Base-by-base conservation (phyloP, 306 rosid species). In the Macrotyloma uniflorum region DNA sequence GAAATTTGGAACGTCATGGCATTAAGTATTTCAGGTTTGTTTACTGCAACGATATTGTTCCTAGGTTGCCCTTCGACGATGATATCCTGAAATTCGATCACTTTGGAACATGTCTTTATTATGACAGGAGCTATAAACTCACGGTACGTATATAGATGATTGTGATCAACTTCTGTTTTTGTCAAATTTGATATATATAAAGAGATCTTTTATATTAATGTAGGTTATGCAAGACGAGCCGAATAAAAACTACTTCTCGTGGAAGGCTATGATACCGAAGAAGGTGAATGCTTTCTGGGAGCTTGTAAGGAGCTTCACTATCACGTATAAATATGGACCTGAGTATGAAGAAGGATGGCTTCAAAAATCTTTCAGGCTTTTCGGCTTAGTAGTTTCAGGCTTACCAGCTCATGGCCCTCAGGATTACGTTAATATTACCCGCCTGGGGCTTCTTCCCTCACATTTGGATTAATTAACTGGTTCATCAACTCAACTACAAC, bases 371-470 rank as follows among this genome's bases (percentile, higher is more conserved):
- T 16, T 81, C 14, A 83, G 93, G 72, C 0, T 87, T 16, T 4
- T 46, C 0, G 92, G 92, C n/a, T 32, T 88, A 28, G 3, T 62
- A 6, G 3, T 82, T 65, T 87, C 89, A 0, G 94, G 92, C 1
- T 10, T 86, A 15, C 22, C 86, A 42, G 84, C 89, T 11, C 92
- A 91, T 42, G 9, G 63, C 46, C 85, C 89, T 33, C 92, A 79
- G 43, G 92, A 91, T 51, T 89, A 91, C 70, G 88, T 91, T 24
- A 91, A 89, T 73, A 20, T 78, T 54, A 89, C 91, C 5, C 72
- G 88, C 0, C 69, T 89, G 76, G 92, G 87, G 33, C 43, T 55
- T 43, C 43, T 55, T 43, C 19, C 7, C 43, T 28, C 35, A 6
- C 46, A 67, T 46, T 23, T 68, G 43, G 70, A 68, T 55, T 78